phyloP scores from a whole-genome alignment of 208 protist genomes.

The Trypanosoma brucei region DNA sequence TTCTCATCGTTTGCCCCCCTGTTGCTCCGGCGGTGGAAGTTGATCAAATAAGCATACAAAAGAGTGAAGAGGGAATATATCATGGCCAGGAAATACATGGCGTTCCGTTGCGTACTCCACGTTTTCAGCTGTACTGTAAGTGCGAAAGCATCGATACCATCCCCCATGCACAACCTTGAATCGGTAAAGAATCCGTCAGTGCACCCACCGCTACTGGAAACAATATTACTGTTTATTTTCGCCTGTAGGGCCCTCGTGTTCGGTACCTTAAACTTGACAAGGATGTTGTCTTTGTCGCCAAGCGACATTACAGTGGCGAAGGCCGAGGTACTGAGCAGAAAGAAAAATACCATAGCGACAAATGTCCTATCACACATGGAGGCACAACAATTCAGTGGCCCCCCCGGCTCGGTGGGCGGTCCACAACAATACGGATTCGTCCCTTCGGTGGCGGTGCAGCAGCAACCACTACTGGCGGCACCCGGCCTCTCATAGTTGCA shows the following conservation, averaged over 20 bases:
- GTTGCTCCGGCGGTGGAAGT: constrained; percentile 32
- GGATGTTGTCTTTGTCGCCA: constrained; percentile 45
- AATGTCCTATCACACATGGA: constrained; percentile 69
- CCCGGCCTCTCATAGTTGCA: constrained; percentile 7
- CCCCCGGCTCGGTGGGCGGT: constrained; percentile 21
- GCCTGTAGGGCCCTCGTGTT: constrained; percentile 33
- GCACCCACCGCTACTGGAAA: constrained; percentile 3
- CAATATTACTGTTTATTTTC: constrained; percentile 35
- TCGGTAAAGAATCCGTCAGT: constrained; percentile 21
- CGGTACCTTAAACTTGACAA: constrained; percentile 34
- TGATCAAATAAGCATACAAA: constrained; percentile 49
- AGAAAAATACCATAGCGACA: constrained; percentile 45
- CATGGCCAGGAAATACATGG: constrained; percentile 70
- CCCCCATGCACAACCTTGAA: constrained; percentile 55
- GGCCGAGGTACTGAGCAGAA: constrained; percentile 41
- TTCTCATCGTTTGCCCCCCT: constrained; percentile 5
- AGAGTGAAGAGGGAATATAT: constrained; percentile 52
- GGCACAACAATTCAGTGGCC: constrained; percentile 40
- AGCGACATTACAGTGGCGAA: constrained; percentile 47
- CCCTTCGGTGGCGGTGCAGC: constrained; percentile 16
- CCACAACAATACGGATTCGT: constrained; percentile 60
- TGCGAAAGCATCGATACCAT: constrained; percentile 50
- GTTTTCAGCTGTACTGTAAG: constrained; percentile 58
- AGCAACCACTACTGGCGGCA: neutral
- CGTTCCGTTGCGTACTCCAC: constrained; percentile 60